A percentile compares a stretch with the other conserved stretches of the same genome.
Conservation (phyloP, 202 grass and related monocot species). For the Elaeis oleifera region DNA sequence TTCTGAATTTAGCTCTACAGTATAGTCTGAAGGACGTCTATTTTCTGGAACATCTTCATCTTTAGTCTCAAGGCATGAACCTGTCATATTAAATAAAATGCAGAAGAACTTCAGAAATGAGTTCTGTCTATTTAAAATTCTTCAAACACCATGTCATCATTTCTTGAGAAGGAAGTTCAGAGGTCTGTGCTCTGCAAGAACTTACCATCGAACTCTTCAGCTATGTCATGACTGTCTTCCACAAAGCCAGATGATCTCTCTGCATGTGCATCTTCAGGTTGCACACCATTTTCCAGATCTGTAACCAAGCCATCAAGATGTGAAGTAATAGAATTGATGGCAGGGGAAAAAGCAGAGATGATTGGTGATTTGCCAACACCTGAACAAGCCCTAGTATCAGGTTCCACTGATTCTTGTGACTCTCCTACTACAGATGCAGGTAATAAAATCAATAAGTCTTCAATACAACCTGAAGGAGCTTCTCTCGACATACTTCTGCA, state of each 20-base stretch:
- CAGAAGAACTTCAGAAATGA: too few species aligned
- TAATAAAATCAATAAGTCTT: slow-evolving; percentile 32
- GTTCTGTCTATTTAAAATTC: too few species aligned
- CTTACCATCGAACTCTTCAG: slow-evolving; percentile 31
- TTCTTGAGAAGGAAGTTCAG: background rate
- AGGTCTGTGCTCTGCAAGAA: background rate
- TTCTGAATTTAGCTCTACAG: slow-evolving; percentile 39
- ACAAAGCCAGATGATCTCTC: slow-evolving; percentile 17
- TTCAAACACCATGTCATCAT: too few species aligned
- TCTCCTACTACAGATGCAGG: slow-evolving; percentile 22
- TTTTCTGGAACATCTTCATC: slow-evolving; percentile 13
- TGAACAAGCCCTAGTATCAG: slow-evolving; percentile 25
- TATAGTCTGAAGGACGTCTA: background rate
- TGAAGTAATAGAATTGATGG: slow-evolving; percentile 18
- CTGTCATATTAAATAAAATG: too few species aligned
- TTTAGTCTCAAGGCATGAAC: slow-evolving; percentile 13
- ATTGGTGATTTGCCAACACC: slow-evolving; percentile 11
- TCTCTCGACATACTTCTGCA: slow-evolving; percentile 15
- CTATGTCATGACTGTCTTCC: slow-evolving; percentile 13
- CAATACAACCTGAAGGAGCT: slow-evolving; percentile 25
- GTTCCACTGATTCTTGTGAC: slow-evolving; percentile 11
- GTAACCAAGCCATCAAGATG: slow-evolving; percentile 4
- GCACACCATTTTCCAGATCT: slow-evolving; percentile 16
- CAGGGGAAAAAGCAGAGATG: slow-evolving; percentile 17
- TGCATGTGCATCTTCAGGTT: slow-evolving; percentile 16